These are phyloP conservation scores for Cladophialophora bantiana DNA, from an alignment of 2,329 filamentous ascomycete genomes.

Conservation along the genomic window DNA sequence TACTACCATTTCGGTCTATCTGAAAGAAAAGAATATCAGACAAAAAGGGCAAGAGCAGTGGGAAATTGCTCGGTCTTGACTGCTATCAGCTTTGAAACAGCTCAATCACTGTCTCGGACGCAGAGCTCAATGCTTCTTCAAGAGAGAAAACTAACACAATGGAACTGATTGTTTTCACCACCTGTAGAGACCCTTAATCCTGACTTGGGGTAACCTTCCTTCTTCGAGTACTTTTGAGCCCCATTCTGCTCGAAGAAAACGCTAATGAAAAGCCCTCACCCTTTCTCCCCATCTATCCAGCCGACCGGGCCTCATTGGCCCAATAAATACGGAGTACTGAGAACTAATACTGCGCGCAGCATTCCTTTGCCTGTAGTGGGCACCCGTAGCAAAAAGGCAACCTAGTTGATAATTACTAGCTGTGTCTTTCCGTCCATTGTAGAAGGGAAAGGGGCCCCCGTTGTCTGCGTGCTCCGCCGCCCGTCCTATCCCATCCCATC, in stretches of 20 bases:
- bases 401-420: no score
- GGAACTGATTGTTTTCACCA: background rate
- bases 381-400: no score
- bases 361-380: no score
- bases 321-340: no score
- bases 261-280: no score
- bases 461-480: background rate
- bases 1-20: constrained; percentile 12
- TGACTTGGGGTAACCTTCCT: background rate
- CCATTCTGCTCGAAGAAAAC: background rate
- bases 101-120: background rate
- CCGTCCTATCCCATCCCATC: background rate
- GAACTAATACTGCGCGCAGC: no score
- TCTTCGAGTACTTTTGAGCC: background rate
- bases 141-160: constrained; percentile 16
- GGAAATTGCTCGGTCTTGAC: background rate
- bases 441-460: background rate
- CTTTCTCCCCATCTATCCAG: no score
- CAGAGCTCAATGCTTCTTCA: constrained; percentile 18
- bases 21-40: background rate
- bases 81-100: background rate
- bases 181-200: constrained; percentile 21
- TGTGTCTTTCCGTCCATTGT: no score
- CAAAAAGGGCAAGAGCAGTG: background rate
- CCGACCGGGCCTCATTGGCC: no score